Percentiles rank a stretch among this genome's conserved stretches.
phyloP scores from a whole-genome alignment of 306 rosid species.

The Psophocarpus tetragonolobus region DNA sequence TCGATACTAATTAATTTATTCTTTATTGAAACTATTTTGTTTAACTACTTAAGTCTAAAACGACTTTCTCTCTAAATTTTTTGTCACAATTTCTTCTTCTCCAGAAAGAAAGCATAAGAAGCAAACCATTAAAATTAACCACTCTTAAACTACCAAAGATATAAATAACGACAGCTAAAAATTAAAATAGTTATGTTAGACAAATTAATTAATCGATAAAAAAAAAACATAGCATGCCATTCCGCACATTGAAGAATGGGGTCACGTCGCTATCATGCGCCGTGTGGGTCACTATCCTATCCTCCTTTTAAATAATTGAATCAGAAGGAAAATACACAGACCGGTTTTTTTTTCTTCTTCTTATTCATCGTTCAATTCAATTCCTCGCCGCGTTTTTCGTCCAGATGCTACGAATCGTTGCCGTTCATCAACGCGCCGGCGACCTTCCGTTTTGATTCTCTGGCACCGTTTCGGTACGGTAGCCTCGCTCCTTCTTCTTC shows the following conservation, averaged over 20 bases:
- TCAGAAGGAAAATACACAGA: conserved; percentile 23
- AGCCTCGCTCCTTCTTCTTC: conserved; percentile 23
- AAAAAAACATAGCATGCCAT: neutral
- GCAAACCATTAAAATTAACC: conserved; percentile 24
- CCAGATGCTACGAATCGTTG: conserved; percentile 28
- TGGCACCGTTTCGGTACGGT: conserved; percentile 36
- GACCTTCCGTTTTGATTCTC: conserved; percentile 28
- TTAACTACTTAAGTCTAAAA: neutral
- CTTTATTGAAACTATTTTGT: neutral
- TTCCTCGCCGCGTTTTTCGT: conserved; percentile 47
- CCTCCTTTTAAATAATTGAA: conserved; percentile 59
- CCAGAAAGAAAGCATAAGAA: neutral
- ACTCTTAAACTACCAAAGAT: neutral
- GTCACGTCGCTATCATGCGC: conserved; percentile 58
- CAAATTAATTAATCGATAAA: neutral
- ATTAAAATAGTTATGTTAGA: neutral
- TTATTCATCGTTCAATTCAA: conserved; percentile 38
- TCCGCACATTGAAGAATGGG: conserved; percentile 29
- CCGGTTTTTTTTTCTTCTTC: conserved; percentile 11
- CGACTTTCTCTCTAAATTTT: neutral
- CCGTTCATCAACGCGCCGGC: conserved; percentile 41
- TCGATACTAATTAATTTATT: neutral
- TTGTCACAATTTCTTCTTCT: neutral
- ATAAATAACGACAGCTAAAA: neutral
- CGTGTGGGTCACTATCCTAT: conserved; percentile 48